These are phyloP conservation scores for Colletotrichum sp. DNA, from an alignment of 2,329 filamentous ascomycete species.

Conservation along the genomic window DNA sequence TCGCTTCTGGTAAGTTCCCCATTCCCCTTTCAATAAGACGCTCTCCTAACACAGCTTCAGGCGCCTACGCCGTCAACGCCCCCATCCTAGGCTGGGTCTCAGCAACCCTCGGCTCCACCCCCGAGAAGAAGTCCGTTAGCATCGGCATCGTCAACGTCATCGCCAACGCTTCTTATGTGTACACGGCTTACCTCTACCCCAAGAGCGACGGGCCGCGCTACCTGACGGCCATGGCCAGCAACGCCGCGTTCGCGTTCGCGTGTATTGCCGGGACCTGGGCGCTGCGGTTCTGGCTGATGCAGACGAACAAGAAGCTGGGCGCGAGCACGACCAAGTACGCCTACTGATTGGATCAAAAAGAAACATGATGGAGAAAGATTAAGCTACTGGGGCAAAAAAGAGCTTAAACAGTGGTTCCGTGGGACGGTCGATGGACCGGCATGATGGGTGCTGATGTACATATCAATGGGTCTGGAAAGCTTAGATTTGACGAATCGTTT, in stretches of 20 bases:
- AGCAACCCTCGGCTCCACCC: conserved; percentile 44
- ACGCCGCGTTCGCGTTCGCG: conserved; percentile 29
- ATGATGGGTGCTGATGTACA: not conserved
- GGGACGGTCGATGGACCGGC: not conserved
- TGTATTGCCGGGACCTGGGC: conserved; percentile 30
- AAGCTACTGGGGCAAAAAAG: not conserved
- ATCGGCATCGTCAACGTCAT: conserved; percentile 48
- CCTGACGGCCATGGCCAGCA: conserved; percentile 41
- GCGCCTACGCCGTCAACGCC: conserved; percentile 41
- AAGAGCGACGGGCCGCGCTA: conserved; percentile 45
- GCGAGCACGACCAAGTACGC: conserved; percentile 18
- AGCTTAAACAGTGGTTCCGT: not conserved
- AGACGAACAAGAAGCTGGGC: conserved; percentile 29
- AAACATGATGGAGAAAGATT: not conserved
- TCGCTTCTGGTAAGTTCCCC: conserved; percentile 24
- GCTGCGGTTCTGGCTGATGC: conserved; percentile 28
- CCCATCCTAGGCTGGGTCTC: conserved; percentile 43
- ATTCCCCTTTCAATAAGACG: rapidly evolving
- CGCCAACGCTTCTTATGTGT: conserved; percentile 49
- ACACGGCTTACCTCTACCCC: conserved; percentile 50
- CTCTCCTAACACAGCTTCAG: not conserved
- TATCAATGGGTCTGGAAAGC: not conserved
- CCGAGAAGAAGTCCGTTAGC: conserved; percentile 48
- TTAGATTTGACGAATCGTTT: not conserved
- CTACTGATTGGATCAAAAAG: conserved; percentile 6